Conservation (phyloP, 495 filamentous ascomycete species). For the Bacidia gigantensis region DNA sequence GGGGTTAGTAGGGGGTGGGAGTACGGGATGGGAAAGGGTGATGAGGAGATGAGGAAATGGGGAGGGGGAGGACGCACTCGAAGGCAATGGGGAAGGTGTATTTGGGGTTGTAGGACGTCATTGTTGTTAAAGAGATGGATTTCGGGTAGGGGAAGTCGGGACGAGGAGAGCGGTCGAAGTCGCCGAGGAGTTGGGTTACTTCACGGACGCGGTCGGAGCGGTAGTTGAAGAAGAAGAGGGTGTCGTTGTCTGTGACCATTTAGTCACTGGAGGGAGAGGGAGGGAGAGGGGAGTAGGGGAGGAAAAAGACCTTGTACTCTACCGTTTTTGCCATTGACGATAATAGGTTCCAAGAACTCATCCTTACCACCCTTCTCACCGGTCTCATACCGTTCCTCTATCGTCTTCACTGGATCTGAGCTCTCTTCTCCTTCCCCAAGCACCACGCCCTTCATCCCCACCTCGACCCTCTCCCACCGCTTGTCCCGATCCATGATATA, state of each 20-base stretch:
- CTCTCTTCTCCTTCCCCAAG: constrained; percentile 74
- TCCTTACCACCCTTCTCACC: constrained; percentile 74
- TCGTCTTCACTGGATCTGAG: constrained; percentile 70
- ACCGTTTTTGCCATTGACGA: constrained; percentile 70
- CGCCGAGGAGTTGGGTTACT: constrained; percentile 86
- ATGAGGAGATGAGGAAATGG: too few species aligned
- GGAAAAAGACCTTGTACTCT: constrained; percentile 59
- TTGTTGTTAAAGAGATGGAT: constrained; percentile 80
- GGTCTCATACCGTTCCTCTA: constrained; percentile 76
- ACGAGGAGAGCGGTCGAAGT: constrained; percentile 73
- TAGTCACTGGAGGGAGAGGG: constrained; percentile 22
- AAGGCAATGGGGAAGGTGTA: constrained; percentile 91
- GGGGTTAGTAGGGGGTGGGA: too few species aligned
- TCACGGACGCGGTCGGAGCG: constrained; percentile 95
- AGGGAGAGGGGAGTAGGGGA: not conserved
- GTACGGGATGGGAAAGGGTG: too few species aligned
- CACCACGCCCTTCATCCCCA: constrained; percentile 77
- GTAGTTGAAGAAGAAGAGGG: constrained; percentile 99
- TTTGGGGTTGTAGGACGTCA: constrained; percentile 97
- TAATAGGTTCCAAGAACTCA: constrained; percentile 97
- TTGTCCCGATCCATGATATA: constrained; percentile 99
- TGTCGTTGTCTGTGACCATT: constrained; percentile 51
- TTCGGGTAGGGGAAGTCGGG: constrained; percentile 93
- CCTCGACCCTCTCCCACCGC: constrained; percentile 88
- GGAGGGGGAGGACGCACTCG: too few species aligned